phyloP scores from a whole-genome alignment of 441 rosid species.

The Bocquillonia castaneifolia region DNA sequence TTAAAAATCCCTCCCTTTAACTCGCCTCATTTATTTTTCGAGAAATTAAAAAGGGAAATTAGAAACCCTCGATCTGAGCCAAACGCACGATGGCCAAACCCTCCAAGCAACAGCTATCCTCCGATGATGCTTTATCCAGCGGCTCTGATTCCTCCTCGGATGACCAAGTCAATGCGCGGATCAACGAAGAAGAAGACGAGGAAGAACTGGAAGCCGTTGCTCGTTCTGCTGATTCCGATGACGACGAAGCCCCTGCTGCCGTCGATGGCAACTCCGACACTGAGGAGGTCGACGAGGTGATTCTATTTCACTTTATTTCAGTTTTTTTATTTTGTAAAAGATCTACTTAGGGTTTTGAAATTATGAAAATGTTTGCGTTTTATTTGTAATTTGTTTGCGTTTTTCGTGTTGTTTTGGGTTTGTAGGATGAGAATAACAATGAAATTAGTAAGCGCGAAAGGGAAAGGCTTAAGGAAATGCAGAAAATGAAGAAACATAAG shows the following conservation, averaged over 20 bases:
- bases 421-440: constrained; percentile 47
- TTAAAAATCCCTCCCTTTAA: not conserved
- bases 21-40: not conserved
- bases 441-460: constrained; percentile 82
- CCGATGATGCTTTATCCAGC: constrained; percentile 59
- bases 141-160: constrained; percentile 58
- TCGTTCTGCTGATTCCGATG: constrained; percentile 67
- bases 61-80: constrained; percentile 40
- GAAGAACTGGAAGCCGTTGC: constrained; percentile 98
- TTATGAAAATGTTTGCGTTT: not conserved
- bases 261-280: constrained; percentile 35
- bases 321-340: constrained; percentile 3
- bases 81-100: constrained; percentile 49
- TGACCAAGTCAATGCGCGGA: constrained; percentile 59
- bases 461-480: constrained; percentile 83
- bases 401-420: not conserved
- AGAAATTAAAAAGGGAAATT: not conserved
- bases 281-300: constrained; percentile 56
- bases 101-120: constrained; percentile 52
- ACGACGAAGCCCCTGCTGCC: constrained; percentile 41
- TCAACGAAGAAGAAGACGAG: constrained; percentile 75
- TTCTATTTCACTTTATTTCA: not conserved
- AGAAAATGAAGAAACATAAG: constrained; percentile 79
- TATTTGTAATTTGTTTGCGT: not conserved
- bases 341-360: constrained; percentile 2